Percentiles rank a stretch among this genome's conserved stretches.
Evolutionary conservation across 164 flowering plant genomes (phyloP).

Genomic region (Cinnamomum chago): DNA sequence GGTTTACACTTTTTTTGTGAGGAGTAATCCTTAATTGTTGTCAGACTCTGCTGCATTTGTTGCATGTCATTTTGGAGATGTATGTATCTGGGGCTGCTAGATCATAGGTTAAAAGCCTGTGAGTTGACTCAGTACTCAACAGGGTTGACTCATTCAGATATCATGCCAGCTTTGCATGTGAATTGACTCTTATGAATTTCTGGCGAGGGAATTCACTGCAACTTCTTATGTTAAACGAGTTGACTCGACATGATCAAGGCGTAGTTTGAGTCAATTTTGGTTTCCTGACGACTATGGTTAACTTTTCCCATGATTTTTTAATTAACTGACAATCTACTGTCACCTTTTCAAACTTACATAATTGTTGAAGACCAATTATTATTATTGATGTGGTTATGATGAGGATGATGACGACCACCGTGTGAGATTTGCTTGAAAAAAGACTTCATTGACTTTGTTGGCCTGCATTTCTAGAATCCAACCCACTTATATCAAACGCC

Average conservation of each 20-base stretch:
- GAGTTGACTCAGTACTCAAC: too few species aligned
- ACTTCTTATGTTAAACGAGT: too few species aligned
- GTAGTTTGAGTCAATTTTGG: not conserved
- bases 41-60: not conserved
- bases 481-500: too few species aligned
- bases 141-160: too few species aligned
- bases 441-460: too few species aligned
- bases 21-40: not conserved
- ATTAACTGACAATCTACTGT: not conserved
- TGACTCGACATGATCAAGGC: not conserved
- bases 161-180: not conserved
- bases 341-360: not conserved
- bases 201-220: not conserved
- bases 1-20: too few species aligned
- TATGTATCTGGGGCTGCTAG: too few species aligned
- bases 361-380: not conserved
- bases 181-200: not conserved
- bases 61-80: not conserved
- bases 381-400: too few species aligned
- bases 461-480: too few species aligned
- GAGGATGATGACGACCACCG: too few species aligned
- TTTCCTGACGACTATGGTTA: not conserved
- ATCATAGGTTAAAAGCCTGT: too few species aligned
- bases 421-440: too few species aligned
- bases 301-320: not conserved